Conservation (phyloP, 306 rosid genomes). For the Nissolia schottii region DNA sequence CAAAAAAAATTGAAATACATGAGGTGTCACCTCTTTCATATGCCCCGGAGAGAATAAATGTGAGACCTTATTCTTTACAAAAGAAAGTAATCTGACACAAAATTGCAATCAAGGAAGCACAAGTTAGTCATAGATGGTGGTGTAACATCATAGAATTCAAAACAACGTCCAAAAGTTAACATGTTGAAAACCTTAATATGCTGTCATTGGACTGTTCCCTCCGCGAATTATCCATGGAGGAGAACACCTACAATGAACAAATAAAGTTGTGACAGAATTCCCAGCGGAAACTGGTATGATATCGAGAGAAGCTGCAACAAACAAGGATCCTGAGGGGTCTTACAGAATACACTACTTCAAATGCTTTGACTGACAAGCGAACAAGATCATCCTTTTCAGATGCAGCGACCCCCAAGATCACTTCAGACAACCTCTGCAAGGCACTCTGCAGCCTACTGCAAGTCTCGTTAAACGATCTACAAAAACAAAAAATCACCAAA, state of each 20-base stretch:
- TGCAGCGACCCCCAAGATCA: conserved; percentile 28
- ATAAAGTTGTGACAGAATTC: neutral
- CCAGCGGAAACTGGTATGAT: neutral
- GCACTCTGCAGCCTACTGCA: conserved; percentile 46
- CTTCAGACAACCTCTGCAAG: conserved; percentile 41
- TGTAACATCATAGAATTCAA: neutral
- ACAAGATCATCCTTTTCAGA: conserved; percentile 48
- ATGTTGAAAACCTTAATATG: conserved; percentile 48
- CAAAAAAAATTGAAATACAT: conserved; percentile 15
- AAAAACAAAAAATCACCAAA: conserved; percentile 31
- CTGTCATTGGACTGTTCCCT: conserved; percentile 47
- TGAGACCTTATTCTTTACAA: conserved; percentile 39
- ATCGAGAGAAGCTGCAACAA: neutral
- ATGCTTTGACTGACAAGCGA: conserved; percentile 40
- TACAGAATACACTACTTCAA: conserved; percentile 60
- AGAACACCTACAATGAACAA: conserved; percentile 53
- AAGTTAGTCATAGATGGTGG: conserved; percentile 18
- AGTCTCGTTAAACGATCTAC: conserved; percentile 69
- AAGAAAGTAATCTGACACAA: conserved; percentile 61
- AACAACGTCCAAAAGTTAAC: neutral
- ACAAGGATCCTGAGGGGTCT: conserved; percentile 18
- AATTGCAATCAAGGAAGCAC: conserved; percentile 23
- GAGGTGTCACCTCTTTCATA: conserved; percentile 62
- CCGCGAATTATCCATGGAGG: conserved; percentile 42
- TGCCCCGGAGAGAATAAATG: conserved; percentile 48